Evolutionary conservation across 202 grass and related monocot genomes (phyloP), one percentile per base, ranked within the genome.

Genomic region (Setaria viridis): DNA sequence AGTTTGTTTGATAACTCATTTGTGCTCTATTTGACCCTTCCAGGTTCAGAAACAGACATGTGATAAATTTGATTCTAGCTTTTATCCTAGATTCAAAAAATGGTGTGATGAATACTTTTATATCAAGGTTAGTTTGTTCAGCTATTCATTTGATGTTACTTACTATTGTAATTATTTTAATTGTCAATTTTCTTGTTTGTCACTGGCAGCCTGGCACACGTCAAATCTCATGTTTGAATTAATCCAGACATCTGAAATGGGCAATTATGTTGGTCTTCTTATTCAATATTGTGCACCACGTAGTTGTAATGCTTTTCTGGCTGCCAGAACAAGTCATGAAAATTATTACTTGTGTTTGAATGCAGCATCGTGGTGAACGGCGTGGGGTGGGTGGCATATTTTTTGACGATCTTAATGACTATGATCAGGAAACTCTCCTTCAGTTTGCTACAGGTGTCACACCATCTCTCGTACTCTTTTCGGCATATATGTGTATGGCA

Each of bases 371-470:
- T 51, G 72, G 77, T 62, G 97, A 99, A 50, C 88, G 93, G 48
- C 94, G 97, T 46, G 97, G 97, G 11, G 90, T 99, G 8, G 97
- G 97, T 57, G 97, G 97, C 67, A 99, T 99, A 88, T 96, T 99
- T 88, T 99, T 99, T 89, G 97, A 99, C 30, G 93, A 99, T 77
- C 83, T 99, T 79, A 99, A 93, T 17, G 63, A 93, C 72, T 93
- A 93, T 82, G 92, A 99, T 84, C 97, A 99, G 89, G 93, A 99
- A 90, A 94, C 92, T 90, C 97, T 99, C 88, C 90, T 99, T 70
- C 72, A 72, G 80, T 99, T 99, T 77, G 79, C 87, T 76, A 93
- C 93, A 79, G 97, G 97, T 99, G 84, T 88, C 93, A 90, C 72
- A 66, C 3, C 64, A 66, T 72, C 6, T 77, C 5, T 45, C 51